These are phyloP conservation scores for Drechslera avenae DNA, from an alignment of 2,329 filamentous ascomycete genomes.

Conservation along the genomic window DNA sequence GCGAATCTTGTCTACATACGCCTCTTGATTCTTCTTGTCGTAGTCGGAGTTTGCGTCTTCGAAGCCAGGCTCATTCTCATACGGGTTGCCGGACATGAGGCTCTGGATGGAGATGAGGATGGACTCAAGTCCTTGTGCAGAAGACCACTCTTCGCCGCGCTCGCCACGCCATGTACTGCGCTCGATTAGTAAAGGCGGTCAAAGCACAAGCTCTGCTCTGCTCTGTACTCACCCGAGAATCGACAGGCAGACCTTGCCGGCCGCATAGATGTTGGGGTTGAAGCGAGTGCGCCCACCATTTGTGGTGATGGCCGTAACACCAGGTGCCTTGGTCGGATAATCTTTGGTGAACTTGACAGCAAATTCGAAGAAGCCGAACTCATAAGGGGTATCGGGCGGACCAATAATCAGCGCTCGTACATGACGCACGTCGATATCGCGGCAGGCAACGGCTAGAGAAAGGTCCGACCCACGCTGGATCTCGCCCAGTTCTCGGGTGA, in stretches of 20 bases:
- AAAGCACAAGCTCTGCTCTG: not conserved
- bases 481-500: constrained; percentile 85
- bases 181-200: constrained; percentile 15
- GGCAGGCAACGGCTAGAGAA: constrained; percentile 84
- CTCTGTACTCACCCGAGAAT: constrained; percentile 72
- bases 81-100: constrained; percentile 90
- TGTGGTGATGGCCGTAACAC: constrained; percentile 75
- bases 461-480: constrained; percentile 84
- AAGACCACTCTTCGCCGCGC: constrained; percentile 92
- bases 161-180: constrained; percentile 89
- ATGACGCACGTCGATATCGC: constrained; percentile 86
- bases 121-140: constrained; percentile 92
- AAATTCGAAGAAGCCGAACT: constrained; percentile 98
- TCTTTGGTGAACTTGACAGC: constrained; percentile 78
- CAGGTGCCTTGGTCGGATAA: constrained; percentile 73
- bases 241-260: constrained; percentile 91
- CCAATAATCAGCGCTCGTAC: constrained; percentile 89
- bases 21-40: constrained; percentile 74
- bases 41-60: constrained; percentile 71
- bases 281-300: constrained; percentile 88
- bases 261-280: constrained; percentile 95
- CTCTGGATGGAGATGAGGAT: constrained; percentile 95
- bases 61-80: constrained; percentile 94
- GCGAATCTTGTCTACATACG: constrained; percentile 85
- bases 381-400: constrained; percentile 91